These are phyloP conservation scores for Cercospora beticola DNA, from an alignment of 2,329 filamentous ascomycete genomes.

Conservation along the genomic window DNA sequence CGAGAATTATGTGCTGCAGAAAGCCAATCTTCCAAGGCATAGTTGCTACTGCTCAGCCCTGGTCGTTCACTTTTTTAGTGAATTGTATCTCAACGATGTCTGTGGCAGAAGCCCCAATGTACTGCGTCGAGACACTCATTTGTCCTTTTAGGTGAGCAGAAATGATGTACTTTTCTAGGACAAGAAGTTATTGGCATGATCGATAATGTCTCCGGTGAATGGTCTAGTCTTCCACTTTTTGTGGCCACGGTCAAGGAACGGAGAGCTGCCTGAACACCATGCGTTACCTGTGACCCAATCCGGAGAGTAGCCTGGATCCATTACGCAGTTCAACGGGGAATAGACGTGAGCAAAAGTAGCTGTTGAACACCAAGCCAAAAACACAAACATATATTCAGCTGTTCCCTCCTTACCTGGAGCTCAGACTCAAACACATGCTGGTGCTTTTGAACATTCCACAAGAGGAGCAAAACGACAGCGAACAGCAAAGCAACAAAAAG, in stretches of 20 bases:
- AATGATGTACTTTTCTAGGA: neutral
- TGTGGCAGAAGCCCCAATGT: neutral
- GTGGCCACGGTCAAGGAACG: neutral
- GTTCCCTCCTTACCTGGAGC: neutral
- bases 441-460: neutral
- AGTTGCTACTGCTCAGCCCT: neutral
- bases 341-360: neutral
- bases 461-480: neutral
- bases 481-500: neutral
- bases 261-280: neutral
- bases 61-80: neutral
- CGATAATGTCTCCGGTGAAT: neutral
- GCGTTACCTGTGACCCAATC: neutral
- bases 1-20: neutral
- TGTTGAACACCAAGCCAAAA: neutral
- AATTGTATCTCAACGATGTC: neutral
- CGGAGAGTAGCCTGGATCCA: neutral
- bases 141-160: neutral
- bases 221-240: neutral
- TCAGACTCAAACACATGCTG: neutral
- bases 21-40: neutral
- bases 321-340: neutral
- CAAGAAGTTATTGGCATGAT: neutral
- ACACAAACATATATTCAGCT: neutral
- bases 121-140: neutral